phyloP scores from a whole-genome alignment of 495 filamentous ascomycete genomes.

The Hapsidospora chrysogenum region DNA sequence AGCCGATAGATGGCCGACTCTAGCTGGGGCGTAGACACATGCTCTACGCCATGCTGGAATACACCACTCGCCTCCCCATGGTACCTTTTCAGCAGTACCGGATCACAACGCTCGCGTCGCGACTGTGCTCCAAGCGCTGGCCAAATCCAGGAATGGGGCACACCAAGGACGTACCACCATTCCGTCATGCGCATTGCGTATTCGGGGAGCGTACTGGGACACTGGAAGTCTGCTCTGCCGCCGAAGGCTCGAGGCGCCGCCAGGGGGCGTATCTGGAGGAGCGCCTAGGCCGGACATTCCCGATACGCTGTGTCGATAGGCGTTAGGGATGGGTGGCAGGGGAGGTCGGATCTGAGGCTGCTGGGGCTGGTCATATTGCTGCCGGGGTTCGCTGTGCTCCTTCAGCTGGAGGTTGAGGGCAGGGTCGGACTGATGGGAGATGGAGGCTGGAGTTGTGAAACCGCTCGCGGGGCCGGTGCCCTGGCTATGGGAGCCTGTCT shows the following conservation, averaged over 20 bases:
- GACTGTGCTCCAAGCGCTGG: not conserved
- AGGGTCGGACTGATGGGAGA: constrained; percentile 25
- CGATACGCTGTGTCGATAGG: constrained; percentile 29
- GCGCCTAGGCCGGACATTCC: constrained; percentile 36
- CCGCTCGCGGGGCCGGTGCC: constrained; percentile 28
- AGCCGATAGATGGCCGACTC: too few species aligned
- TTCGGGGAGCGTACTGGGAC: constrained; percentile 62
- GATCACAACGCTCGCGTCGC: not conserved
- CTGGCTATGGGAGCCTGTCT: constrained; percentile 21
- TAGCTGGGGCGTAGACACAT: too few species aligned
- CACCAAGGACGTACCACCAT: not conserved
- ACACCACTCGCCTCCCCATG: too few species aligned
- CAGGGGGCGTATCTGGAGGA: too few species aligned
- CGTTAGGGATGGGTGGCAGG: constrained; percentile 17
- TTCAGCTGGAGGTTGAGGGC: constrained; percentile 29
- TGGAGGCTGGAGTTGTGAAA: constrained; percentile 26
- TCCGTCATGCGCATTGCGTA: constrained; percentile 53
- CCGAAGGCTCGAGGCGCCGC: constrained; percentile 28
- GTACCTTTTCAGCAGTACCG: not conserved
- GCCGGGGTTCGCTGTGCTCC: constrained; percentile 21
- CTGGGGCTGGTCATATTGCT: too few species aligned
- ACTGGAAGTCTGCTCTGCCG: constrained; percentile 36
- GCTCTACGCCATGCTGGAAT: too few species aligned
- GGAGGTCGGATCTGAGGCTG: constrained; percentile 24
- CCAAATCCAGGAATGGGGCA: not conserved